Percentiles rank a stretch among this genome's conserved stretches.
Evolutionary conservation across 305 asterid genomes (phyloP).

Genomic region (Ruellia speciosa): DNA sequence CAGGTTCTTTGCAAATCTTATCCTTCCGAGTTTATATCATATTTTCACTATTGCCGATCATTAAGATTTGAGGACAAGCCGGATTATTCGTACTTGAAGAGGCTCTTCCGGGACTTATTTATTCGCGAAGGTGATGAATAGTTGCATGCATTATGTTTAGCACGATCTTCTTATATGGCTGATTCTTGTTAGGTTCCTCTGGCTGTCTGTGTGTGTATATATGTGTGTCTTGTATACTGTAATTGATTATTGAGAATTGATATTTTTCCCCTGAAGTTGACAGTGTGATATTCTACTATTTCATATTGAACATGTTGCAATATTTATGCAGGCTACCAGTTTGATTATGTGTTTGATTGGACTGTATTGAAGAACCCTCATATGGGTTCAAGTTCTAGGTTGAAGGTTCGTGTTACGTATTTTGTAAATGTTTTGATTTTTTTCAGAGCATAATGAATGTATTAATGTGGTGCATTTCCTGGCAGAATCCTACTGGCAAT

Average conservation of each 20-base stretch:
- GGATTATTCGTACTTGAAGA: conserved; percentile 83
- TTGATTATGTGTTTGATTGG: conserved; percentile 93
- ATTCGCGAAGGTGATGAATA: conserved; percentile 75
- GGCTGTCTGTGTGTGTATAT: too few species aligned
- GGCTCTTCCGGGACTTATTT: conserved; percentile 87
- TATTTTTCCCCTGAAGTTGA: too few species aligned
- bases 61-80: conserved; percentile 90
- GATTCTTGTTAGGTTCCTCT: too few species aligned
- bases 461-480: conserved; percentile 22
- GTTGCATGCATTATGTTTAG: not conserved
- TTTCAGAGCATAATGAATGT: conserved; percentile 2
- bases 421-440: not conserved
- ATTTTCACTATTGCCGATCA: conserved; percentile 86
- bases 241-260: too few species aligned
- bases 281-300: too few species aligned
- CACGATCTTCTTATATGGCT: too few species aligned
- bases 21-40: conserved; percentile 82
- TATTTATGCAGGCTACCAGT: conserved; percentile 67
- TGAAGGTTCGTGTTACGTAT: conserved; percentile 41
- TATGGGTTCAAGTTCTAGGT: conserved; percentile 70
- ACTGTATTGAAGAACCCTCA: conserved; percentile 89
- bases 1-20: conserved; percentile 83
- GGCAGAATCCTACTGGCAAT: conserved; percentile 63
- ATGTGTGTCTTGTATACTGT: too few species aligned
- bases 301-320: conserved; percentile 7